These are phyloP conservation scores for Knoxia roxburghii DNA, from an alignment of 257 asterid species.

Conservation along the genomic window DNA sequence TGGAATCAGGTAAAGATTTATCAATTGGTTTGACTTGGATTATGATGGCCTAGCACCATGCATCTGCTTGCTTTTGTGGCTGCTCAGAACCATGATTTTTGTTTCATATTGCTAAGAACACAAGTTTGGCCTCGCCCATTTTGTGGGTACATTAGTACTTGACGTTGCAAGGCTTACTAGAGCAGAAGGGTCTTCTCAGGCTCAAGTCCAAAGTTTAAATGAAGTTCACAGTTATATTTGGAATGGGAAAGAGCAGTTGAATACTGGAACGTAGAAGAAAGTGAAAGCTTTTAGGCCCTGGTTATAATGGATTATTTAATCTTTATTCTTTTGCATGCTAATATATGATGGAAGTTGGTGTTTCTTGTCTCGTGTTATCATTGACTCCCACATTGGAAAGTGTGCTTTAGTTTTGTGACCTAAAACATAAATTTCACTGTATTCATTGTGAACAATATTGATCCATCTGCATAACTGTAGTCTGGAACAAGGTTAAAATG, in stretches of 20 bases:
- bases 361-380: neutral
- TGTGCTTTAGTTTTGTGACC: neutral
- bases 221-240: no score
- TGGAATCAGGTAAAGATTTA: constrained; percentile 85
- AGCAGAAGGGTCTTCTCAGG: neutral
- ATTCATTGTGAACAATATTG: no score
- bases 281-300: neutral
- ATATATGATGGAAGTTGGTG: neutral
- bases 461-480: no score
- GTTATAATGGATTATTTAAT: neutral
- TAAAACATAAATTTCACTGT: no score
- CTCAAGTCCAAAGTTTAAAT: no score
- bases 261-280: neutral
- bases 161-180: neutral
- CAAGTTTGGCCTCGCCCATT: neutral
- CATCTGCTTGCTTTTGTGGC: neutral
- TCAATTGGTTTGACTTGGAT: neutral
- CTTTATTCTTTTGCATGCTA: neutral
- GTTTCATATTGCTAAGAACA: neutral
- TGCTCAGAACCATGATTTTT: neutral
- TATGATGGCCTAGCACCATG: neutral
- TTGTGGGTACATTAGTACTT: neutral
- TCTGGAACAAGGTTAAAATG: no score
- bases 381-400: neutral
- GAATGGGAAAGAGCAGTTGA: neutral